Percentiles rank a stretch among this genome's conserved stretches.
Conservation (phyloP, 1,139 yeast genomes). For the Suhomyces wounanorum region DNA sequence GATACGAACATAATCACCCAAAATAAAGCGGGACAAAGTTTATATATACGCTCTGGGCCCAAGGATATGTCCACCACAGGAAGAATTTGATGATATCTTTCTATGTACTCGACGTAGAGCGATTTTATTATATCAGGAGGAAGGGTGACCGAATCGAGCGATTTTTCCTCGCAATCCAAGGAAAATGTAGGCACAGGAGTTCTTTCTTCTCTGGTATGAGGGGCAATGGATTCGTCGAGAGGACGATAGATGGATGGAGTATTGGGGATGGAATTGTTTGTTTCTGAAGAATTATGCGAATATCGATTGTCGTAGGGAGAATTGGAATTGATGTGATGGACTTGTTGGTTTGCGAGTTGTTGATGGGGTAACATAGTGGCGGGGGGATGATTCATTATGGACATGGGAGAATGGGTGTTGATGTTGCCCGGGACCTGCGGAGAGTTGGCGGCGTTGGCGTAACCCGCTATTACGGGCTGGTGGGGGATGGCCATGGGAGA, state of each 20-base stretch:
- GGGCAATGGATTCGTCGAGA: conserved; percentile 10
- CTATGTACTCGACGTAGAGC: conserved; percentile 71
- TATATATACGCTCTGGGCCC: conserved; percentile 81
- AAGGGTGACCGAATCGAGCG: conserved; percentile 66
- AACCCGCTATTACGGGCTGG: not conserved
- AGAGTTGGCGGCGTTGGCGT: not conserved
- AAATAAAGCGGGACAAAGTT: conserved; percentile 81
- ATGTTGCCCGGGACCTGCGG: not conserved
- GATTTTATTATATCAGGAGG: conserved; percentile 60
- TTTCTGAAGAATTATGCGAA: conserved; percentile 23
- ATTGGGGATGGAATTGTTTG: conserved; percentile 31
- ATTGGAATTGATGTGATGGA: conserved; percentile 5
- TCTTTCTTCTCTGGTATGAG: not conserved
- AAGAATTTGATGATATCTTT: conserved; percentile 75
- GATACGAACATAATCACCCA: conserved; percentile 94
- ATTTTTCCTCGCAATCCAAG: conserved; percentile 60
- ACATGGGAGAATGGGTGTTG: not conserved
- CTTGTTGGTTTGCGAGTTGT: not conserved
- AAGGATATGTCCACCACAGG: conserved; percentile 82
- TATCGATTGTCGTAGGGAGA: conserved; percentile 11
- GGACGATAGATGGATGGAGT: conserved; percentile 34
- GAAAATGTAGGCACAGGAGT: conserved; percentile 38
- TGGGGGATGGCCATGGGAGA: not conserved
- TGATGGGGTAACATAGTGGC: not conserved
- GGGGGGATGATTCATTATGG: not conserved